These are phyloP conservation scores for Moringa oleifera DNA, from an alignment of 345 rosid species.

Conservation along the genomic window DNA sequence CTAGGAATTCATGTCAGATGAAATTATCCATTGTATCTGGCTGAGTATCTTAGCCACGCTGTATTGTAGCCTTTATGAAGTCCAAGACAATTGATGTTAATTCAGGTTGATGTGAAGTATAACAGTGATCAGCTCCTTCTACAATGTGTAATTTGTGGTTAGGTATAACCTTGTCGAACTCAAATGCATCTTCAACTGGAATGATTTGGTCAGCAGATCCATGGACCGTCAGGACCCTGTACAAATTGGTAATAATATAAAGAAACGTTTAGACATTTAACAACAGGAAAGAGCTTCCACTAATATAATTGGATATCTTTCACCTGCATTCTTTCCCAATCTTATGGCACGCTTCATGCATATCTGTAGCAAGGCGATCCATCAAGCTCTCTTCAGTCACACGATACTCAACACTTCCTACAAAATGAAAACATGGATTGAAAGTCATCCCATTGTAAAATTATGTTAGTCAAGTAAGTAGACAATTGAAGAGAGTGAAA, in stretches of 20 bases:
- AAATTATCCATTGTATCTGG: not conserved
- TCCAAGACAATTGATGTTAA: conserved; percentile 42
- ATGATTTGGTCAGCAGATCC: conserved; percentile 58
- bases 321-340: conserved; percentile 76
- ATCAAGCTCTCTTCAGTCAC: conserved; percentile 60
- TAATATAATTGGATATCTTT: conserved; percentile 3
- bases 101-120: conserved; percentile 49
- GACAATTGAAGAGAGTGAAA: not conserved
- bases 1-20: not conserved
- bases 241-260: not conserved
- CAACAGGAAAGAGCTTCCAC: not conserved
- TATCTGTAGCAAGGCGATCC: conserved; percentile 67
- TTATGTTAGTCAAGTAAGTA: not conserved
- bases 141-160: conserved; percentile 59
- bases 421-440: conserved; percentile 4
- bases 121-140: conserved; percentile 63
- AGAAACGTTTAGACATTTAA: not conserved
- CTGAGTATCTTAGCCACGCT: conserved; percentile 8
- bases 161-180: conserved; percentile 63
- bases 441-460: not conserved
- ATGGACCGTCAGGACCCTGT: conserved; percentile 74
- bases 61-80: conserved; percentile 36
- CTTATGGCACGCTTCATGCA: conserved; percentile 53
- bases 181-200: conserved; percentile 55
- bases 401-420: conserved; percentile 42